Evolutionary conservation across 768 basidiomycete genomes (phyloP).

Genomic region (Coprinellus aureogranulatus): DNA sequence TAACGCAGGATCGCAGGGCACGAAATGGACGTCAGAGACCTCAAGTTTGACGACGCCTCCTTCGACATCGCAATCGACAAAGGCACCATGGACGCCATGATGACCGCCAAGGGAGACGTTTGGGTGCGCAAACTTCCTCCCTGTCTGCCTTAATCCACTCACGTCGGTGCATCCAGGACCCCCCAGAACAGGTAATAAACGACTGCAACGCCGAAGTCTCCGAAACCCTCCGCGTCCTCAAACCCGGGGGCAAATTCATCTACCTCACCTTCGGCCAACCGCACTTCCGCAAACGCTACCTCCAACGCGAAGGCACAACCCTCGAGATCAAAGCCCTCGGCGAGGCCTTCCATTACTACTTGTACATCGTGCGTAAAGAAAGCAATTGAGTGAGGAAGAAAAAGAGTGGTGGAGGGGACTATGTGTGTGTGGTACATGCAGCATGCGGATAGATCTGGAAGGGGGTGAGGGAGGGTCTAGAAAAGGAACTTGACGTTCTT

Average conservation of each 20-base stretch:
- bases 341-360: conserved; percentile 80
- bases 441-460: no score
- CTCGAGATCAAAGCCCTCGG: conserved; percentile 72
- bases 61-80: conserved; percentile 88
- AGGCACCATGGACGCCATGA: conserved; percentile 91
- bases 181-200: conserved; percentile 64
- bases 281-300: conserved; percentile 74
- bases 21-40: conserved; percentile 77
- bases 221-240: conserved; percentile 73
- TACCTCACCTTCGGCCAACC: conserved; percentile 90
- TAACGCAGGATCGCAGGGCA: conserved; percentile 51
- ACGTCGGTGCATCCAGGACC: conserved; percentile 48
- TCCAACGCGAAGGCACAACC: conserved; percentile 53
- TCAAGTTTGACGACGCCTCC: conserved; percentile 55
- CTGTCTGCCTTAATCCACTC: neutral
- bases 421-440: no score
- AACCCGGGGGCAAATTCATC: conserved; percentile 60
- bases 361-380: conserved; percentile 61
- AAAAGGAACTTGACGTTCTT: conserved; percentile 93
- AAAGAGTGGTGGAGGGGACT: no score
- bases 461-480: conserved; percentile 38
- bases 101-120: conserved; percentile 80
- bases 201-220: conserved; percentile 76
- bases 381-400: conserved; percentile 4
- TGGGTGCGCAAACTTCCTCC: conserved; percentile 57